phyloP scores from a whole-genome alignment of 768 basidiomycete species.

The Naematelia aurantialba region DNA sequence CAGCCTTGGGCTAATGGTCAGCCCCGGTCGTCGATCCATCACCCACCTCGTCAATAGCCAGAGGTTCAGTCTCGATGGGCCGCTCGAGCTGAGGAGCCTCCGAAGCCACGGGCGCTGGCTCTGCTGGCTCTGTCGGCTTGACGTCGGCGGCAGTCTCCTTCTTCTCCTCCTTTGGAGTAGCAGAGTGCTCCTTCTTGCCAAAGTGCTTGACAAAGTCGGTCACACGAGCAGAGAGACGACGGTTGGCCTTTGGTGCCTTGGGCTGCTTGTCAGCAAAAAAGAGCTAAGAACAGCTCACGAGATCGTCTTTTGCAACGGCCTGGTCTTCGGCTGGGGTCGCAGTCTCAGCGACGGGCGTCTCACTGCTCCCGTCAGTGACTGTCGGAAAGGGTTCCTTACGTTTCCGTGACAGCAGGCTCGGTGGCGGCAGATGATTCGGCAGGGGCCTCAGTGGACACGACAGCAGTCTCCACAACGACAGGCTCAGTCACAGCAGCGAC shows the following conservation, averaged over 20 bases:
- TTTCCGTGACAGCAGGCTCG: slow-evolving; percentile 59
- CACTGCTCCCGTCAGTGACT: slow-evolving; percentile 50
- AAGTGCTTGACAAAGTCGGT: slow-evolving; percentile 71
- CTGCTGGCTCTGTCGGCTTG: slow-evolving; percentile 5
- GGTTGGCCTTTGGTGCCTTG: slow-evolving; percentile 61
- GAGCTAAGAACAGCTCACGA: slow-evolving; percentile 51
- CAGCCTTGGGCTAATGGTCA: slow-evolving; percentile 34
- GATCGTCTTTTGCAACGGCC: slow-evolving; percentile 54
- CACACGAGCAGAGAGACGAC: slow-evolving; percentile 79
- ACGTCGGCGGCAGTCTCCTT: slow-evolving; percentile 45
- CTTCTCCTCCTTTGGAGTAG: slow-evolving; percentile 47
- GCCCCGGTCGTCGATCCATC: slow-evolving; percentile 17
- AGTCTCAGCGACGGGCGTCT: slow-evolving; percentile 38
- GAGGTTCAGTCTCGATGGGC: slow-evolving; percentile 72
- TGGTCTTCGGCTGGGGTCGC: slow-evolving; percentile 51
- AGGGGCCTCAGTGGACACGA: slow-evolving; percentile 10
- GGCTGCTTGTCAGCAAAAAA: slow-evolving; percentile 31
- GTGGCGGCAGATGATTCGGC: slow-evolving; percentile 17
- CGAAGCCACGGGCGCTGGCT: slow-evolving; percentile 64
- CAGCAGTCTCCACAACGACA: slow-evolving; percentile 19
- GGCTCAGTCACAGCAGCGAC: slow-evolving; percentile 53
- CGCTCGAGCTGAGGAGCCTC: slow-evolving; percentile 84
- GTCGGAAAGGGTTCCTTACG: slow-evolving; percentile 54
- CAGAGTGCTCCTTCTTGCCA: slow-evolving; percentile 34
- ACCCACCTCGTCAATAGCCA: slow-evolving; percentile 56